A percentile compares a stretch with the other conserved stretches of the same genome.
Conservation (phyloP, 2,329 filamentous ascomycete genomes). For the Colletotrichum eleusines region DNA sequence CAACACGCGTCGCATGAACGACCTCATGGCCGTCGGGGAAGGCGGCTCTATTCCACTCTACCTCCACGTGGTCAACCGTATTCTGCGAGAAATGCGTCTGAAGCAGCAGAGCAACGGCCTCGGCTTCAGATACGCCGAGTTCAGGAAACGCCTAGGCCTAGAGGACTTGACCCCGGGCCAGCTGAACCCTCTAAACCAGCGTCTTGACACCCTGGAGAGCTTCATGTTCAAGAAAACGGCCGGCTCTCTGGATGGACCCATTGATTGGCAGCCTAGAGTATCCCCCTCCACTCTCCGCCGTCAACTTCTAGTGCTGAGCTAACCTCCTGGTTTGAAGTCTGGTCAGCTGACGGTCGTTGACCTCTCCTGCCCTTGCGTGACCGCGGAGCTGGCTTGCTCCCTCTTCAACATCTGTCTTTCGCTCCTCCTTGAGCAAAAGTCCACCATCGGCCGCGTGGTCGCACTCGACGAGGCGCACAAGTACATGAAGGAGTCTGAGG, state of each 20-base stretch:
- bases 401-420: slow-evolving; percentile 80
- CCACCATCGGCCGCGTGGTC: slow-evolving; percentile 67
- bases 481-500: slow-evolving; percentile 71
- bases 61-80: slow-evolving; percentile 65
- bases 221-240: background rate
- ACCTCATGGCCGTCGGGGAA: slow-evolving; percentile 69
- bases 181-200: slow-evolving; percentile 65
- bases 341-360: slow-evolving; percentile 76
- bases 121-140: no score
- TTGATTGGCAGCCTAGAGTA: slow-evolving; percentile 48
- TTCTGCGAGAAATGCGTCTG: slow-evolving; percentile 68
- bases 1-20: slow-evolving; percentile 69
- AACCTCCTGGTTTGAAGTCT: slow-evolving; percentile 43
- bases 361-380: slow-evolving; percentile 78
- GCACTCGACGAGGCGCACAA: slow-evolving; percentile 85
- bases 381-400: slow-evolving; percentile 73
- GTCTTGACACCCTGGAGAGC: slow-evolving; percentile 70
- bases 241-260: slow-evolving; percentile 1
- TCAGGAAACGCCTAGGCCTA: no score
- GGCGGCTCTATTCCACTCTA: slow-evolving; percentile 64
- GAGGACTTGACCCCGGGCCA: slow-evolving; percentile 63
- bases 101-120: slow-evolving; percentile 46
- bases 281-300: no score
- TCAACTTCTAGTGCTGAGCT: no score
- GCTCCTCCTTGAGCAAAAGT: slow-evolving; percentile 70